Evolutionary conservation across 192 early-diverging fungal species (phyloP), one percentile per base, ranked within the genome.

Genomic region (Coemansia sp.): DNA sequence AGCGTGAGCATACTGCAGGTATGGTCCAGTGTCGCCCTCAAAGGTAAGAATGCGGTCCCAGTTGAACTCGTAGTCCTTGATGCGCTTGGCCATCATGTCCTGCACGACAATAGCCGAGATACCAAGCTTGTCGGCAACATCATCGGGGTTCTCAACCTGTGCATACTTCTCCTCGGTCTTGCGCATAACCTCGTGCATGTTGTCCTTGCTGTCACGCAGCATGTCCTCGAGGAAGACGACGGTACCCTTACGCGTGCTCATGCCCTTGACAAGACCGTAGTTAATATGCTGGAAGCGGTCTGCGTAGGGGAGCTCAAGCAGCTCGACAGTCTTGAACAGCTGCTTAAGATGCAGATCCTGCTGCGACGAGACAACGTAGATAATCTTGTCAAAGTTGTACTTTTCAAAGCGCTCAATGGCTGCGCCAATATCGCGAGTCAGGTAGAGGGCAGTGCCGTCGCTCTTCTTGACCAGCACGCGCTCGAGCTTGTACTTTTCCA

Each of bases 11-110:
- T 96, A 99, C 82, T 97, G 95, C 23, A 98, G 80, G 80, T 98
- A 98, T 18, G 96, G 96, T n/a, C 95, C 97, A 30, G 97, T 99
- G 78, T 96, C 93, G 65, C 97, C 97, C 72, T 98, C 94, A 65
- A 96, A 95, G 58, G 86, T 83, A 66, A 95, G 87, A 87, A 98
- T 95, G 58, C 91, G 86, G 60, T 82, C 81, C 86, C 89, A 91
- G 71, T 93, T 84, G 67, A 99, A 95, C 30, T 85, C 86, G 64
- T 99, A 99, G 83, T 96, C 94, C 80, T 92, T 93, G 80, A 91
- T 83, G 59, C 97, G 90, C 63, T 83, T 87, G 25, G 94, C 89
- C 19, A 86, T 70, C 78, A 95, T 90, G 72, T 98, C 95, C 73
- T 96, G 92, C 48, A 94, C 82, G 81, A 85, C 88, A 60, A 97